phyloP scores from a whole-genome alignment of 805 yeast genomes.

The Suhomyces sp. region DNA sequence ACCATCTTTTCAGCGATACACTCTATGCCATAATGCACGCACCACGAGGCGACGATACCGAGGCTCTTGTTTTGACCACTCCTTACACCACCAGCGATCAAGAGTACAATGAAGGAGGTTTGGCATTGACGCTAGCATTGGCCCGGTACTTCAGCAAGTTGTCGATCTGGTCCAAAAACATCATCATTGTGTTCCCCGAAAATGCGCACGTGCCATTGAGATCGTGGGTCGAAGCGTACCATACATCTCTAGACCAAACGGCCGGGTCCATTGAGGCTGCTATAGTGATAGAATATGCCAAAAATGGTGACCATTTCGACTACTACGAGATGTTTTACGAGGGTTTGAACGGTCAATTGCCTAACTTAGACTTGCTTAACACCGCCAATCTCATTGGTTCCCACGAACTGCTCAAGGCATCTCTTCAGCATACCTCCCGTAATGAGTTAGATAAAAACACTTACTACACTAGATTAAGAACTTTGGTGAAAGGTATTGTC shows the following conservation, averaged over 20 bases:
- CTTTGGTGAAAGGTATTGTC: slow-evolving; percentile 63
- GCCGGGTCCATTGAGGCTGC: slow-evolving; percentile 96
- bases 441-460: slow-evolving; percentile 45
- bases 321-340: slow-evolving; percentile 73
- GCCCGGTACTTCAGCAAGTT: slow-evolving; percentile 78
- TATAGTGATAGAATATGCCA: slow-evolving; percentile 74
- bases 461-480: slow-evolving; percentile 54
- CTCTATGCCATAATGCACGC: slow-evolving; percentile 85
- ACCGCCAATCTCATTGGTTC: slow-evolving; percentile 70
- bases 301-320: slow-evolving; percentile 63
- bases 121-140: slow-evolving; percentile 66
- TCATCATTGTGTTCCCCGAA: slow-evolving; percentile 79
- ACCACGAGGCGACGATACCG: slow-evolving; percentile 94
- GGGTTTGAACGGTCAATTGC: slow-evolving; percentile 93
- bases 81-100: slow-evolving; percentile 79
- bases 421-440: slow-evolving; percentile 58
- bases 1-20: slow-evolving; percentile 42
- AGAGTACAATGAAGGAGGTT: slow-evolving; percentile 72
- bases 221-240: slow-evolving; percentile 93
- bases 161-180: slow-evolving; percentile 95
- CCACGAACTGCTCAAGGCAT: slow-evolving; percentile 71
- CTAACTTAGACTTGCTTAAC: slow-evolving; percentile 86
- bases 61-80: slow-evolving; percentile 84
- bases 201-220: slow-evolving; percentile 67
- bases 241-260: slow-evolving; percentile 74